Percentiles rank a stretch among this genome's conserved stretches.
phyloP scores from a whole-genome alignment of 768 basidiomycete species.

The Leccinum obscurum region DNA sequence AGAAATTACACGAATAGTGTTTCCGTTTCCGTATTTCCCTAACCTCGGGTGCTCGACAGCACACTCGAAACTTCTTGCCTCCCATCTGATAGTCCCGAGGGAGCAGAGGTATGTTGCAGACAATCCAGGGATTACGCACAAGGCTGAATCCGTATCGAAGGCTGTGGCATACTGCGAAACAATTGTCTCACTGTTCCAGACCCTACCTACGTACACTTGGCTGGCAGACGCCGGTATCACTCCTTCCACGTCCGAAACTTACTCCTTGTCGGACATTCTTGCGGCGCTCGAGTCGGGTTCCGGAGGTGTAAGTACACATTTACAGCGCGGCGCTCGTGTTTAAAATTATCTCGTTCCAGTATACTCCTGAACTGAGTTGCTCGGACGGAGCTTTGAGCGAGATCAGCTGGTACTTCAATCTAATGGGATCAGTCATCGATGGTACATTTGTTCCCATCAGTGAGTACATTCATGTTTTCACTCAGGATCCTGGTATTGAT shows the following conservation, averaged over 20 bases:
- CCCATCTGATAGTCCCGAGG: constrained; percentile 54
- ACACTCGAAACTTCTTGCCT: constrained; percentile 61
- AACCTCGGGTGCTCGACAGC: constrained; percentile 34
- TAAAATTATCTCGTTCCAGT: constrained; percentile 30
- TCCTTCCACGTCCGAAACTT: constrained; percentile 58
- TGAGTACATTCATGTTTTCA: constrained; percentile 30
- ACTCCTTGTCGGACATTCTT: constrained; percentile 53
- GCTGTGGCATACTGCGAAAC: constrained; percentile 66
- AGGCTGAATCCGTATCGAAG: constrained; percentile 31
- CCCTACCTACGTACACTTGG: constrained; percentile 74
- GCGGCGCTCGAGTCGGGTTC: constrained; percentile 55
- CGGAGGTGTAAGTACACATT: constrained; percentile 39
- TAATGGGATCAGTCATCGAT: constrained; percentile 66
- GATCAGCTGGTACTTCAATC: constrained; percentile 65
- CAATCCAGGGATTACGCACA: not conserved
- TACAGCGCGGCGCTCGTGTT: not conserved
- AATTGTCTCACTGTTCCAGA: constrained; percentile 60
- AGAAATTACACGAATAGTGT: not conserved
- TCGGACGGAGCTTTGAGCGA: constrained; percentile 36
- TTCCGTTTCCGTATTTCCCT: not conserved
- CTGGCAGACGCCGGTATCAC: constrained; percentile 71
- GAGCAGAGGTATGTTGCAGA: constrained; percentile 53
- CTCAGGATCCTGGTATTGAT: constrained; percentile 1
- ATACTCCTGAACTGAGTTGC: constrained; percentile 53
- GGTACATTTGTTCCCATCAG: constrained; percentile 62